Base-by-base conservation (phyloP, 768 basidiomycete species). In the Chalciporus piperatus region DNA sequence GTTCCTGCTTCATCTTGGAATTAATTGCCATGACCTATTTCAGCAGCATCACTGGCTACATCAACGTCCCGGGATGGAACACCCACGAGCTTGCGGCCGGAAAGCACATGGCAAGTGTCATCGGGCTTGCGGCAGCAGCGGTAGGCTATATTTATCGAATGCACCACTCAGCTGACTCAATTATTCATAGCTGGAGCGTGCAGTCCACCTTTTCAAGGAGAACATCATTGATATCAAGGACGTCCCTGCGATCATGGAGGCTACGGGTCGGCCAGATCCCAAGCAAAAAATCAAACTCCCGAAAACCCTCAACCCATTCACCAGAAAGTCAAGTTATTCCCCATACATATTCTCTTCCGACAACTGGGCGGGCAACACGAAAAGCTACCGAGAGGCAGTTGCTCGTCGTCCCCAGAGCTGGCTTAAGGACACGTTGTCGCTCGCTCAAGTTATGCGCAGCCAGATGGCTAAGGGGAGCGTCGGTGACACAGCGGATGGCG, bases 151-250 rank as follows among this genome's bases (percentile, higher is more conserved):
- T 23, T 23, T 28, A 39, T 11, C 38, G 13, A 14, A 39, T 25
- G n/a, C n/a, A 25, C 11, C 25, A 14, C 17, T 20, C 27, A 35
- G 13, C 16, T 41, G 20, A 10, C 17, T 17, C 32, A 33, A 33
- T n/a, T 39, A 19, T 32, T 52, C n/a, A n/a, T 52, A 52, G 51
- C 17, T 41, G 8, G 46, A 52, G 32, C 27, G 30, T 27, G 20
- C 51, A 17, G 27, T 52, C 12, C 0, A 39, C n/a, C 42, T 43
- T 19, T 41, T 52, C 22, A 27, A 13, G 35, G 40, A 42, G 12
- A 7, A 3, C 7, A 23, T 28, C 28, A 40, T 41, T 38, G 16
- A 27, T 47, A 12, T 45, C 9, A 20, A 46, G 13, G 20, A 37
- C 16, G 47, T 48, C 3, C 37, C 28, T 17, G 17, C 19, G 6